Conservation (phyloP, 768 basidiomycete genomes). For the Panus rudis region DNA sequence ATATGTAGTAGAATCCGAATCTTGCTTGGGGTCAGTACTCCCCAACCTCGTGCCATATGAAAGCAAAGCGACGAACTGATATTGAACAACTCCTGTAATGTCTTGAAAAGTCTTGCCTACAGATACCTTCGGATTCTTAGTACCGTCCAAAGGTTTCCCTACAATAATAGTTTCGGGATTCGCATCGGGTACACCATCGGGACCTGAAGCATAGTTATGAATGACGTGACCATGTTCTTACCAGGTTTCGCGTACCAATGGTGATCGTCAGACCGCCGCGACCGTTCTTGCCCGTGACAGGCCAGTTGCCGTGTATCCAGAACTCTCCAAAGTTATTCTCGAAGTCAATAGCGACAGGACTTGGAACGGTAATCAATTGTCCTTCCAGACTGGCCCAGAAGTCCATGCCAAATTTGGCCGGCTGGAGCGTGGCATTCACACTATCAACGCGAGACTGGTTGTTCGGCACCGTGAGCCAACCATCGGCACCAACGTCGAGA, state of each 20-base stretch:
- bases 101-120: conserved; percentile 41
- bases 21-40: conserved; percentile 2
- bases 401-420: conserved; percentile 47
- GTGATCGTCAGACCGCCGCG: conserved; percentile 52
- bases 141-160: conserved; percentile 46
- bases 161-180: conserved; percentile 53
- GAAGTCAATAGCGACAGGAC: conserved; percentile 41
- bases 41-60: background rate
- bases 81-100: conserved; percentile 49
- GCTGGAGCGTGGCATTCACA: conserved; percentile 40
- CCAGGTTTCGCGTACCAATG: conserved; percentile 30
- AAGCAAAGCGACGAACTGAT: conserved; percentile 30
- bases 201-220: conserved; percentile 24
- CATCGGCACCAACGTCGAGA: conserved; percentile 47
- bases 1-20: conserved; percentile 47
- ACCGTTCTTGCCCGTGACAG: conserved; percentile 43
- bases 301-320: conserved; percentile 53
- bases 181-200: conserved; percentile 44
- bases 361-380: conserved; percentile 45
- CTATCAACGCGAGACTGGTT: conserved; percentile 39
- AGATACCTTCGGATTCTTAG: conserved; percentile 43
- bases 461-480: conserved; percentile 49
- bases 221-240: background rate
- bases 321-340: conserved; percentile 47
- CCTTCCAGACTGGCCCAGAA: conserved; percentile 60